Conservation (phyloP, 2,329 filamentous ascomycete genomes). For the Sphaerulina musiva region DNA sequence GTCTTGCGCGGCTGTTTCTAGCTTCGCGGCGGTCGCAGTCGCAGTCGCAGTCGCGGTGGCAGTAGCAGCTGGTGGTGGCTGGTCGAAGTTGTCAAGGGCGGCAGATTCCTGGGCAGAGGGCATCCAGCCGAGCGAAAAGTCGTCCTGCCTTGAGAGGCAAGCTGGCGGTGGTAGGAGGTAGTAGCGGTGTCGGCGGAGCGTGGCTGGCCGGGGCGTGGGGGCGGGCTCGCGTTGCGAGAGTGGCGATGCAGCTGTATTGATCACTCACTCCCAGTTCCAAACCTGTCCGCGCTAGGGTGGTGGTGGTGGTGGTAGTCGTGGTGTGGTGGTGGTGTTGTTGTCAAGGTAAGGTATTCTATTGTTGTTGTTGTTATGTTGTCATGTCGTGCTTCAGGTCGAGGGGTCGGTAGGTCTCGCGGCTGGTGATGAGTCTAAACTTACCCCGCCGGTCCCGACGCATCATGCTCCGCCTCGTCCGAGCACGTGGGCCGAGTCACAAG, state of each 20-base stretch:
- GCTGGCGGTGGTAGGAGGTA: background rate
- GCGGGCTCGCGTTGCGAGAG: background rate
- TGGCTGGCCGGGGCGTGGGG: background rate
- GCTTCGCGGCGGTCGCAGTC: background rate
- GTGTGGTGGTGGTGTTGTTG: too few relatives aligned
- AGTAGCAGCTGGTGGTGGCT: constrained; percentile 19
- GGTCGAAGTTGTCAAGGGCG: constrained; percentile 26
- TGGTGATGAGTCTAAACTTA: too few relatives aligned
- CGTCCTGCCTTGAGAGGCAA: background rate
- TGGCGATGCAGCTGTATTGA: background rate
- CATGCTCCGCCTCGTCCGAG: too few relatives aligned
- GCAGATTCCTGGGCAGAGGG: constrained; percentile 22
- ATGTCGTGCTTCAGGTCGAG: too few relatives aligned
- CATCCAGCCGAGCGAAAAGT: constrained; percentile 19
- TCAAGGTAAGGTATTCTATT: too few relatives aligned
- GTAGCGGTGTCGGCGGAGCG: too few relatives aligned
- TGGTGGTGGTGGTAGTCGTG: too few relatives aligned
- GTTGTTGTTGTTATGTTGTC: too few relatives aligned
- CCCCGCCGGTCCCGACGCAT: too few relatives aligned
- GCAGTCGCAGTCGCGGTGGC: background rate
- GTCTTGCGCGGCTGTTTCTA: constrained; percentile 8
- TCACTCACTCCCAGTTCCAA: background rate
- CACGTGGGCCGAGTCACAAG: too few relatives aligned
- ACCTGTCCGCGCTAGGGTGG: background rate
- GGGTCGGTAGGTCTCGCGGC: too few relatives aligned